A percentile compares a stretch with the other conserved stretches of the same genome.
phyloP scores from a whole-genome alignment of 108 stramenopile species.

The Chaetoceros tenuissimus region DNA sequence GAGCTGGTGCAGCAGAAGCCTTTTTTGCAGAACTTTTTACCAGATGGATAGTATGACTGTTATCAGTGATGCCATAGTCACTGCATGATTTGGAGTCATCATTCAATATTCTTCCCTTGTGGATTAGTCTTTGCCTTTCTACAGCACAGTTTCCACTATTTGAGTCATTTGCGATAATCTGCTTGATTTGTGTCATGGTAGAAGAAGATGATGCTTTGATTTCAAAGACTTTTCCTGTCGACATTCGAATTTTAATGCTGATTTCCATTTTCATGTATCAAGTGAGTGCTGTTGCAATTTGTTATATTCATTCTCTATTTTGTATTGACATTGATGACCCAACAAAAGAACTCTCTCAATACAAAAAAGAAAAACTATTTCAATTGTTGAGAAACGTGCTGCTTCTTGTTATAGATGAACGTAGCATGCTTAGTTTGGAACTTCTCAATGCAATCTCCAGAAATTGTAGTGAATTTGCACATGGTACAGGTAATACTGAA shows the following conservation, averaged over 20 bases:
- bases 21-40: no score
- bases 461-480: no score
- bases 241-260: not conserved
- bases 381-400: not conserved
- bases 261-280: not conserved
- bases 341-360: not conserved
- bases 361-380: not conserved
- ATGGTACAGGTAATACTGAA: no score
- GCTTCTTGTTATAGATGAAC: no score
- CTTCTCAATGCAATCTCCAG: no score
- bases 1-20: conserved; percentile 6
- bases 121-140: conserved; percentile 78
- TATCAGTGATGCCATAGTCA: conserved; percentile 50
- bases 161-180: conserved; percentile 19
- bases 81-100: conserved; percentile 47
- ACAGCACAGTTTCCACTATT: conserved; percentile 37
- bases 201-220: not conserved
- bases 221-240: not conserved
- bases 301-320: no score
- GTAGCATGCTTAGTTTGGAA: no score
- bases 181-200: conserved; percentile 32
- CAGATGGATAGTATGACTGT: conserved; percentile 44
- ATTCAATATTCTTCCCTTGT: conserved; percentile 91
- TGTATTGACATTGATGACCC: not conserved
- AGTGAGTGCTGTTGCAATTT: no score